Evolutionary conservation across 441 rosid species (phyloP), one percentile per base, ranked within the genome.

Genomic region (Jatropha multifida): DNA sequence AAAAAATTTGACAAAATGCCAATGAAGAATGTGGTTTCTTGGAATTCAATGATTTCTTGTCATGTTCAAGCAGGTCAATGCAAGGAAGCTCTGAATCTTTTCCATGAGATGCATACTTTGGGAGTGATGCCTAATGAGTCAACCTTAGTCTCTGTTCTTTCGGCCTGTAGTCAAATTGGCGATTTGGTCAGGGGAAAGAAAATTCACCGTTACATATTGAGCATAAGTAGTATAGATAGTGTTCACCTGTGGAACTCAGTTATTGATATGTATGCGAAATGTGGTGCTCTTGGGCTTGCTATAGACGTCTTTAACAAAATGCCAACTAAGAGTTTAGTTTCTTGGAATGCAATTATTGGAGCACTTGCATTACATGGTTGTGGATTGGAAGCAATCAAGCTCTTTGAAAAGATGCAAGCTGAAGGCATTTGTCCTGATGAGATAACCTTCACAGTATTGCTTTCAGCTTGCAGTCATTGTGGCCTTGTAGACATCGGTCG

Each of bases 391-490:
- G 94, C 94, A 2, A 74, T 90, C 55, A 69, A 65, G 76, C 65
- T 92, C 72, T 91, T 88, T 75, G 64, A 12, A 38, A 76, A 79
- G 81, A 89, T 91, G 92, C 86, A 77, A 83, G 73, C 18, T 26
- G 79, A 61, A n/a, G 83, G 87, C 74, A 8, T 83, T 55, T 71
- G 78, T 69, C 92, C 94, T 0, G 93, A 91, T 71, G 86, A 82
- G 69, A 79, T 92, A 80, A 88, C 93, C 54, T 90, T 89, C 65
- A 80, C 86, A 0, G 87, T 87, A 44, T 81, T 90, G 58, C 73
- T 92, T 72, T 88, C 88, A 70, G 90, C 93, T 1, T 89, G 93
- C 74, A 85, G 83, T 37, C 90, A 89, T 69, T 77, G 83, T 83
- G 89, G 91, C 68, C 80, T 88, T 65, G 86, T 89, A 51, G 85